A percentile compares a stretch with the other conserved stretches of the same genome.
Evolutionary conservation across 192 early-diverging fungal genomes (phyloP).

Genomic region (Powellomyces hirtus): DNA sequence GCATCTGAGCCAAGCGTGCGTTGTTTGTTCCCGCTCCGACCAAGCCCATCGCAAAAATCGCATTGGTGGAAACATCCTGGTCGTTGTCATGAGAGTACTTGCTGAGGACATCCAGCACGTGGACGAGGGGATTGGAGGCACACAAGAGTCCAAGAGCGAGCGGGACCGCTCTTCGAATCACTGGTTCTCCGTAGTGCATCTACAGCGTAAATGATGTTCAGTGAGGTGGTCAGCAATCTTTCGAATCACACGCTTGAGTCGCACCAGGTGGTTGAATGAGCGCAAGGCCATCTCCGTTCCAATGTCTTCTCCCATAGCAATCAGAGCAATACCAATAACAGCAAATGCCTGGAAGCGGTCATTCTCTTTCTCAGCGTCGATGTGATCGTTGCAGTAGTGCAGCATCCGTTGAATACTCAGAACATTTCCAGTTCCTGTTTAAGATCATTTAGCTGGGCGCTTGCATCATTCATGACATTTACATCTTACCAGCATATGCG

Average conservation of each 20-base stretch:
- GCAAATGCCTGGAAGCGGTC: slow-evolving; percentile 91
- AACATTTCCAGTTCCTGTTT: slow-evolving; percentile 89
- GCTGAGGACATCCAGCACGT: slow-evolving; percentile 91
- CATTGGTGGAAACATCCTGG: slow-evolving; percentile 87
- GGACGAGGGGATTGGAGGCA: slow-evolving; percentile 91
- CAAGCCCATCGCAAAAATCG: slow-evolving; percentile 98
- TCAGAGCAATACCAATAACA: slow-evolving; percentile 91
- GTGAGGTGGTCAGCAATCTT: neutral
- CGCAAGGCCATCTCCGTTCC: slow-evolving; percentile 95
- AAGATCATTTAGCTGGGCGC: too few relatives aligned
- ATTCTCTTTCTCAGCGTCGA: slow-evolving; percentile 83
- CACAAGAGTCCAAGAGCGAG: slow-evolving; percentile 92
- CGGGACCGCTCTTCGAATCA: slow-evolving; percentile 91
- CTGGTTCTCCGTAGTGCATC: slow-evolving; percentile 99
- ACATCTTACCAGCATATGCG: slow-evolving; percentile 81
- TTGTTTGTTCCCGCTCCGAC: slow-evolving; percentile 99
- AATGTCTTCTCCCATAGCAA: slow-evolving; percentile 96
- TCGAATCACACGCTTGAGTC: neutral
- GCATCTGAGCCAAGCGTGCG: slow-evolving; percentile 95
- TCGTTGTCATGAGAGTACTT: slow-evolving; percentile 99
- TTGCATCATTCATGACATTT: too few relatives aligned
- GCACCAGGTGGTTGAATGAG: slow-evolving; percentile 88
- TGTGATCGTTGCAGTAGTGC: slow-evolving; percentile 91
- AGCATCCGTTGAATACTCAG: slow-evolving; percentile 96
- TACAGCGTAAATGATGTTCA: slow-evolving; percentile 10